phyloP scores from a whole-genome alignment of 352 stramenopile species.

The Phytophthora cajani region DNA sequence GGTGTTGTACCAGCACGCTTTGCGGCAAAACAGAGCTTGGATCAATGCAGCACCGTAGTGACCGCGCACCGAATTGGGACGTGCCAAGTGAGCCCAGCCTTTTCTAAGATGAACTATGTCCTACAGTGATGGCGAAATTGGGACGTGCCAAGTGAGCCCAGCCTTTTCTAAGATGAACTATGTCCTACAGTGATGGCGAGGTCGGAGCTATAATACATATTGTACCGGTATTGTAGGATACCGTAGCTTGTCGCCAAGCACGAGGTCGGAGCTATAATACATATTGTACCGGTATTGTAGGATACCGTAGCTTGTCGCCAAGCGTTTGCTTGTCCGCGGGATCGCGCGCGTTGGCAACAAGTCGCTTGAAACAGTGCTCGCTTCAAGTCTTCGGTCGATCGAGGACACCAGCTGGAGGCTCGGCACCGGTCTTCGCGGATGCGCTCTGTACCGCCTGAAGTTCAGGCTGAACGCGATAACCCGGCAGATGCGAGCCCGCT shows the following conservation, averaged over 20 bases:
- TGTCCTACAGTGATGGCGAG: too few species aligned
- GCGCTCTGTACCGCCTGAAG: constrained; percentile 29
- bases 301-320: background rate
- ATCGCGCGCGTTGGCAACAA: constrained; percentile 6
- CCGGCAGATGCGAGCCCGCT: constrained; percentile 26
- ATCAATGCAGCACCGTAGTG: constrained; percentile 3
- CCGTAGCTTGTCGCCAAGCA: too few species aligned
- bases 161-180: too few species aligned
- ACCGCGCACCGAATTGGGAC: constrained; percentile 26
- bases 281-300: too few species aligned
- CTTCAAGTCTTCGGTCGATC: constrained; percentile 30
- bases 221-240: too few species aligned
- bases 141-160: too few species aligned
- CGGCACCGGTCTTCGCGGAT: constrained; percentile 21
- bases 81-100: constrained; percentile 9
- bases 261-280: background rate
- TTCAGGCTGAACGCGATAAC: constrained; percentile 24
- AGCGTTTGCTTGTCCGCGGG: constrained; percentile 6
- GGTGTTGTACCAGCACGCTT: background rate
- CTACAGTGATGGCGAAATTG: background rate
- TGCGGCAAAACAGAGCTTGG: background rate
- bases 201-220: too few species aligned
- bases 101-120: constrained; percentile 7
- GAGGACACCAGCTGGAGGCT: constrained; percentile 28
- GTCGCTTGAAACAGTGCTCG: constrained; percentile 4